Evolutionary conservation across 768 basidiomycete genomes (phyloP).

Genomic region (Mycena olivaceomarginata): DNA sequence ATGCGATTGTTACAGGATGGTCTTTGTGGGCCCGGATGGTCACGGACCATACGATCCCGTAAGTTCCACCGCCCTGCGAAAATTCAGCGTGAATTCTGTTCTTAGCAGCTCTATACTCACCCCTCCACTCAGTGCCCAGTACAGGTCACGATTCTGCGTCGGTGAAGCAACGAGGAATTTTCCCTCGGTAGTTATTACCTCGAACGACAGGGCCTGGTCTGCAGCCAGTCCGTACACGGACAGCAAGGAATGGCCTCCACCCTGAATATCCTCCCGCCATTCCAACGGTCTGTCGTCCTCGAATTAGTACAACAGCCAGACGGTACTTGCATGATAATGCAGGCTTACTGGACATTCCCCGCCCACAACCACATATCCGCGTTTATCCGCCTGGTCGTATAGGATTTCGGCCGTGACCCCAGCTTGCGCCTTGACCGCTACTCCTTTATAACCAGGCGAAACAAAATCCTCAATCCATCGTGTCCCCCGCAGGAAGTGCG

Average conservation of each 20-base stretch:
- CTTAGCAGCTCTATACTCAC: slow-evolving; percentile 20
- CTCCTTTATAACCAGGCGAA: slow-evolving; percentile 16
- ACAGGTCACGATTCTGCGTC: slow-evolving; percentile 60
- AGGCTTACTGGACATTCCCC: slow-evolving; percentile 27
- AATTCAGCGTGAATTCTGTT: not conserved
- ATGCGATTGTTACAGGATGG: slow-evolving; percentile 10
- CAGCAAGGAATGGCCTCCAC: slow-evolving; percentile 50
- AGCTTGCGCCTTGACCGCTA: slow-evolving; percentile 18
- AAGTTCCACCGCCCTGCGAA: slow-evolving; percentile 39
- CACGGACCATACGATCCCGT: slow-evolving; percentile 41
- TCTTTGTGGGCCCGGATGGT: slow-evolving; percentile 37
- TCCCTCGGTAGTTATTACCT: slow-evolving; percentile 64
- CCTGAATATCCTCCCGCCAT: slow-evolving; percentile 60
- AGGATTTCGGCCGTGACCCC: slow-evolving; percentile 17
- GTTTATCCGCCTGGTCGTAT: slow-evolving; percentile 22
- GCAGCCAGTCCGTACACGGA: slow-evolving; percentile 45
- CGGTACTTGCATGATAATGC: too few relatives aligned
- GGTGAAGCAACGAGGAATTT: slow-evolving; percentile 52
- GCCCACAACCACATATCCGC: slow-evolving; percentile 18
- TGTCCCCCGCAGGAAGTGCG: slow-evolving; percentile 20
- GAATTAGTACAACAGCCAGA: not conserved
- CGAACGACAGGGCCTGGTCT: slow-evolving; percentile 56
- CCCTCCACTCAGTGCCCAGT: slow-evolving; percentile 61
- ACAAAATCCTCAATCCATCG: slow-evolving; percentile 17
- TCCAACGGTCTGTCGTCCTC: slow-evolving; percentile 54